Conservation (phyloP, 192 early-diverging fungal species). For the Podila clonocystis region DNA sequence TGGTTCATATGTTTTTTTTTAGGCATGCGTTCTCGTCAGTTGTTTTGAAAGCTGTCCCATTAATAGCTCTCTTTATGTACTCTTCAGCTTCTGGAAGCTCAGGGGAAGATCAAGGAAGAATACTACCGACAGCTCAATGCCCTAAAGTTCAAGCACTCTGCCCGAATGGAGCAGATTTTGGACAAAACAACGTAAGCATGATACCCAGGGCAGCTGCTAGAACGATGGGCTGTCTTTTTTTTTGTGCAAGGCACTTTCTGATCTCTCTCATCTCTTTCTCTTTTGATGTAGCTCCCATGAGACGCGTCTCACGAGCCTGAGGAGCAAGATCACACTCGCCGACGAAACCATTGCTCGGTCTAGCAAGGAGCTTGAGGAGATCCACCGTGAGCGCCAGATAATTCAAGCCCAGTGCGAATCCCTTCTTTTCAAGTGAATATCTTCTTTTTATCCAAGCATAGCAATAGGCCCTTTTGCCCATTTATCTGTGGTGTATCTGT, state of each 20-base stretch:
- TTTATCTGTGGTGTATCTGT: background rate
- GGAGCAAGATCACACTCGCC: slow-evolving; percentile 5
- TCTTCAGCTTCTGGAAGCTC: background rate
- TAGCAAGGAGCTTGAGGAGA: slow-evolving; percentile 10
- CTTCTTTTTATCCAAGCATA: background rate
- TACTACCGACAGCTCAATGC: background rate
- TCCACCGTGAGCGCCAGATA: slow-evolving; percentile 1
- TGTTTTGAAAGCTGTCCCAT: no score
- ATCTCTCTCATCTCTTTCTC: background rate
- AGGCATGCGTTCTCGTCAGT: no score
- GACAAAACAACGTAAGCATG: background rate
- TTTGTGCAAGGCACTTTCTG: background rate
- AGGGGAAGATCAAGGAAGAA: background rate
- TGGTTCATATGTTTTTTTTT: background rate
- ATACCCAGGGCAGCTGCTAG: no score
- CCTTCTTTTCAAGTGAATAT: background rate
- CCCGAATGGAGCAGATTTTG: background rate
- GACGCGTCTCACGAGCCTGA: background rate
- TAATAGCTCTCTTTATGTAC: background rate
- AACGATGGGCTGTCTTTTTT: background rate
- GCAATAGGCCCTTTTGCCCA: background rate
- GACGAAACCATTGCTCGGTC: slow-evolving; percentile 15
- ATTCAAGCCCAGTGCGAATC: background rate
- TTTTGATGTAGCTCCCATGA: slow-evolving; percentile 15
- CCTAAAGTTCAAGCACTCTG: slow-evolving; percentile 3